These are phyloP conservation scores for Eucalyptus regnans DNA, from an alignment of 345 rosid genomes.

Conservation along the genomic window DNA sequence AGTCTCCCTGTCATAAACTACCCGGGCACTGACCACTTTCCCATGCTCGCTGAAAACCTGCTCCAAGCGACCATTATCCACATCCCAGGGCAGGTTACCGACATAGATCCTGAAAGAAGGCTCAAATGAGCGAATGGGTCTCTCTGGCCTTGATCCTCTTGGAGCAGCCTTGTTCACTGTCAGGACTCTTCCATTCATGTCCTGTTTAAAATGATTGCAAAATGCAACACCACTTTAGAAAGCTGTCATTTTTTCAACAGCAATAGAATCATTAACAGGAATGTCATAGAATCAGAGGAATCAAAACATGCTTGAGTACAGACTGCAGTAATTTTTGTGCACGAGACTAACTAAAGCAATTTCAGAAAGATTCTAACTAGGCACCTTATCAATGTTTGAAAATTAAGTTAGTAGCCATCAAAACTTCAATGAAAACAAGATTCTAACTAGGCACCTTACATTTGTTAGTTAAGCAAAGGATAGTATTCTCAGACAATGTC, in stretches of 20 bases:
- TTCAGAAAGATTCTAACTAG: neutral
- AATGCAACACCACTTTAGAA: neutral
- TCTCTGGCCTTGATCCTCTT: conserved; percentile 65
- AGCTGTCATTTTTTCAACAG: neutral
- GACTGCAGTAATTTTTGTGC: neutral
- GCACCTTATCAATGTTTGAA: neutral
- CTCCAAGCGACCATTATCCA: conserved; percentile 63
- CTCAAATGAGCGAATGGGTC: conserved; percentile 39
- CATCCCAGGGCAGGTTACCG: conserved; percentile 87
- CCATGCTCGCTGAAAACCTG: conserved; percentile 92
- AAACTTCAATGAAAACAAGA: neutral
- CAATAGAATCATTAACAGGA: neutral
- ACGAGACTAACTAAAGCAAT: neutral
- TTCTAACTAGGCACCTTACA: neutral
- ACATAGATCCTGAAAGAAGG: conserved; percentile 60
- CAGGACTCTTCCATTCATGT: conserved; percentile 57
- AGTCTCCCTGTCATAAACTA: conserved; percentile 72
- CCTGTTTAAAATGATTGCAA: conserved; percentile 23
- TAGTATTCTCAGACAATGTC: neutral
- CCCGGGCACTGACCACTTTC: conserved; percentile 71
- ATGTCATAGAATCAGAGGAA: neutral
- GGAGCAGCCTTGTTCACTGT: conserved; percentile 93
- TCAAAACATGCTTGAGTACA: neutral
- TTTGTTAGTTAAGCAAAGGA: neutral
- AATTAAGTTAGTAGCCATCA: neutral